Evolutionary conservation across 2,329 filamentous ascomycete species (phyloP), one percentile per base, ranked within the genome.

Genomic region (Stagonosporopsis chrysanthemi): DNA sequence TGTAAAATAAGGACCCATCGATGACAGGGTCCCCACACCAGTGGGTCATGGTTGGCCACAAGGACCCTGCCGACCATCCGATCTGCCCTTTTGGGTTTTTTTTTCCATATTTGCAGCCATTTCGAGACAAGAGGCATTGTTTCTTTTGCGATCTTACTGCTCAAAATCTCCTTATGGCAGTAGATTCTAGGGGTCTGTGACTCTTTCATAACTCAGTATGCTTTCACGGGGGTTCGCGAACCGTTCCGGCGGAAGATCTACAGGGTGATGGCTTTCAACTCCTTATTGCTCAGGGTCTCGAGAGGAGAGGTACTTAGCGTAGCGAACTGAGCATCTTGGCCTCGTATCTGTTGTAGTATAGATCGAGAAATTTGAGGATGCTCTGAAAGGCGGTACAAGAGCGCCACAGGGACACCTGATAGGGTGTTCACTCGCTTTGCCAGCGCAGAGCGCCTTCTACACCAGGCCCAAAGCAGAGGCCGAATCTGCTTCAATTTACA

Each of bases 11-110:
- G 14, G 31, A n/a, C 2, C 4, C 15, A 33, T n/a, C 24, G 8
- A 12, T 44, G 24, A 19, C 41, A 38, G 12, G 40, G 33, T 45
- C 40, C 28, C 40, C 42, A 33, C 19, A 26, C 14, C 41, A 28
- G 41, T 33, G 46, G 40, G 41, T 45, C 36, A n/a, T 24, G 40
- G 40, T 7, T 28, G 46, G 46, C 46, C 41, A 46, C 7, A 41
- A 51, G 35, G n/a, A 23, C 31, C 45, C 26, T 19, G 31, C 22
- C 46, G 35, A 41, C 26, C 6, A 39, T 6, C 4, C 26, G 9
- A 15, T 19, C 3, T n/a, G 22, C 41, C 41, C 33, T 15, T 51
- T 46, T 19, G 23, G 33, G 23, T 17, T 17, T 5, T 4, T 11
- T 44, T 26, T 31, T 35, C 46, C 35, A 24, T 51, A 31, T 24